phyloP scores from a whole-genome alignment of 768 basidiomycete species.

The Hypsizygus marmoreus region DNA sequence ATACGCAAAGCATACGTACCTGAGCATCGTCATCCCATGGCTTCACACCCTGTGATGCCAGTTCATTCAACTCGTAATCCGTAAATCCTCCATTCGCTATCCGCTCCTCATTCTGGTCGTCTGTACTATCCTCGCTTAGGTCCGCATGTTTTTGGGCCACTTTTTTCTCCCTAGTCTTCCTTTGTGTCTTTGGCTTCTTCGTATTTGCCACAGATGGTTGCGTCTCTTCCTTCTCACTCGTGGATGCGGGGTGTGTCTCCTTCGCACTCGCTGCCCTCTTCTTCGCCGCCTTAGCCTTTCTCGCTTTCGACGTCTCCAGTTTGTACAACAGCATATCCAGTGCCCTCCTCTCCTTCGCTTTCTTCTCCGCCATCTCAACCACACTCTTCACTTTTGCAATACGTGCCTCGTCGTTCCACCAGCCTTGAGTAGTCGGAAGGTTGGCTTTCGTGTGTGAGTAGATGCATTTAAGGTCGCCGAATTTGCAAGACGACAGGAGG shows the following conservation, averaged over 20 bases:
- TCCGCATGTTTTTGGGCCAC: background rate
- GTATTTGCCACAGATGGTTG: conserved; percentile 1
- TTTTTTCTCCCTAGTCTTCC: background rate
- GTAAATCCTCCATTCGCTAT: conserved; percentile 33
- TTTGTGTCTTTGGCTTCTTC: conserved; percentile 6
- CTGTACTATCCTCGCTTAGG: background rate
- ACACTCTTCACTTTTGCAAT: conserved; percentile 19
- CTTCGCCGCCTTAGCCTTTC: no score
- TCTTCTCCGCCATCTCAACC: conserved; percentile 20
- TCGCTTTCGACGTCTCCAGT: no score
- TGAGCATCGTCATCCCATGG: conserved; percentile 48
- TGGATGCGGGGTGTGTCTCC: no score
- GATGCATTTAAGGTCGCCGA: conserved; percentile 35
- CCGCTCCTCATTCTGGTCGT: conserved; percentile 18
- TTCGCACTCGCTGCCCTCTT: conserved; percentile 14
- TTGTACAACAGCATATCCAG: conserved; percentile 9
- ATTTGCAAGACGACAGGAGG: conserved; percentile 41
- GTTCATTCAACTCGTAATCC: conserved; percentile 32
- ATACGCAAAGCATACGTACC: conserved; percentile 24
- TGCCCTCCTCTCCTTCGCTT: conserved; percentile 18
- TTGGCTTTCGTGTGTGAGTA: conserved; percentile 41
- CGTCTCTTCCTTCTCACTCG: conserved; percentile 11
- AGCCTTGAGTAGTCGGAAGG: conserved; percentile 32
- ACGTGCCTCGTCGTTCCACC: conserved; percentile 34
- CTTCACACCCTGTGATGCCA: conserved; percentile 39